phyloP scores from a whole-genome alignment of 2,329 filamentous ascomycete genomes.

The Colletotrichum simmondsii region DNA sequence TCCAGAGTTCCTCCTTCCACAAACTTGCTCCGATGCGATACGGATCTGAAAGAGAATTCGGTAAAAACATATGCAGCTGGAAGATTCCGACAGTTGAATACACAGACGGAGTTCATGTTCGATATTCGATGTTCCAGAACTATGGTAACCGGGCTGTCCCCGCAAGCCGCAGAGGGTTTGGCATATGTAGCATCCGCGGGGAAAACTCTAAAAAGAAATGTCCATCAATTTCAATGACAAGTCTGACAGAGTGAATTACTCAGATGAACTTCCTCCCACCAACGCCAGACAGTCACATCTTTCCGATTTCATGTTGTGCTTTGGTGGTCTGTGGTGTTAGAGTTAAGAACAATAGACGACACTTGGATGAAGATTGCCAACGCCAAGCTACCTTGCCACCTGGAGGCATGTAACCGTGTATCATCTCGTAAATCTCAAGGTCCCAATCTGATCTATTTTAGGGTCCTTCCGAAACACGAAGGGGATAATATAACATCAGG shows the following conservation, averaged over 20 bases:
- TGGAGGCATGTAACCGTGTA: not conserved
- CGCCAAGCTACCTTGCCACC: not conserved
- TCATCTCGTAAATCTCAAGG: not conserved
- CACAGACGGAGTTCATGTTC: not conserved
- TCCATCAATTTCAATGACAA: not conserved
- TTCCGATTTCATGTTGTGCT: not conserved
- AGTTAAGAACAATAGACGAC: not conserved
- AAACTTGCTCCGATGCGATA: not conserved
- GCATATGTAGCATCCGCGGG: not conserved
- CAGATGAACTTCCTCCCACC: not conserved
- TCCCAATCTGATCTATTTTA: not conserved
- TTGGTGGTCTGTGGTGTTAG: not conserved
- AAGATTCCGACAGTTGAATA: too few species aligned
- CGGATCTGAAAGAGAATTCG: not conserved
- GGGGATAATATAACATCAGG: not conserved
- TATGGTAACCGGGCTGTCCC: not conserved
- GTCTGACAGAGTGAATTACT: not conserved
- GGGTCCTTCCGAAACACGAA: not conserved
- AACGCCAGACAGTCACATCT: not conserved
- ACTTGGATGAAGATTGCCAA: not conserved
- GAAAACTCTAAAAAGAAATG: not conserved
- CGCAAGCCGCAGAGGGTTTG: not conserved
- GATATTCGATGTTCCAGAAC: not conserved
- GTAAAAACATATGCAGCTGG: too few species aligned
- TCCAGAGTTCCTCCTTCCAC: not conserved